Conservation (phyloP, 2,329 filamentous ascomycete genomes). For the Xylariaceae sp. region DNA sequence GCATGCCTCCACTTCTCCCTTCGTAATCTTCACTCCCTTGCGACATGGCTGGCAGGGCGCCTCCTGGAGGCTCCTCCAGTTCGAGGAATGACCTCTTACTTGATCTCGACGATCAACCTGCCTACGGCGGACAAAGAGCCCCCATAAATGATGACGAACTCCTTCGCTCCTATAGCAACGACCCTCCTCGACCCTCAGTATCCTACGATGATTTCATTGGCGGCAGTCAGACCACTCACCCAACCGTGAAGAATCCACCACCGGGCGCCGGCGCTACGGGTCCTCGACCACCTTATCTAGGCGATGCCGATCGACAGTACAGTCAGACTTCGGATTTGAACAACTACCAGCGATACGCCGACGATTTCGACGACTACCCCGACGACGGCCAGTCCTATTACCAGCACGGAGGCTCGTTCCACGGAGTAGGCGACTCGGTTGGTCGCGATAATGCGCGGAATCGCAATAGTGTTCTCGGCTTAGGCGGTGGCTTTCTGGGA, state of each 20-base stretch:
- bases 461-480: constrained; percentile 83
- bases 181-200: constrained; percentile 75
- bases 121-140: constrained; percentile 76
- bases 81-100: constrained; percentile 65
- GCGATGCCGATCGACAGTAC: constrained; percentile 49
- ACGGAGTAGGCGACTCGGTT: constrained; percentile 46
- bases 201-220: constrained; percentile 97
- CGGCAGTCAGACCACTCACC: constrained; percentile 55
- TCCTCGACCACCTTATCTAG: constrained; percentile 48
- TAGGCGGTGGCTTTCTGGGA: constrained; percentile 86
- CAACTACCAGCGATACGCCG: constrained; percentile 90
- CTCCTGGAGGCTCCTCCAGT: constrained; percentile 52
- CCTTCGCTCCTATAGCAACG: constrained; percentile 73
- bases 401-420: constrained; percentile 66
- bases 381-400: constrained; percentile 82
- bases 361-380: constrained; percentile 79
- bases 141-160: constrained; percentile 82
- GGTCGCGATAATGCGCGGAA: constrained; percentile 64
- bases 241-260: constrained; percentile 45
- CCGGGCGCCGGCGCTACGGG: constrained; percentile 33
- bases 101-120: constrained; percentile 71
- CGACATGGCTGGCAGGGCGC: constrained; percentile 65
- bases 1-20: constrained; percentile 37
- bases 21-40: constrained; percentile 42
- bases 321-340: constrained; percentile 80